These are phyloP conservation scores for Dictyostelium citrinum DNA, from an alignment of 78 protist species.

Conservation along the genomic window DNA sequence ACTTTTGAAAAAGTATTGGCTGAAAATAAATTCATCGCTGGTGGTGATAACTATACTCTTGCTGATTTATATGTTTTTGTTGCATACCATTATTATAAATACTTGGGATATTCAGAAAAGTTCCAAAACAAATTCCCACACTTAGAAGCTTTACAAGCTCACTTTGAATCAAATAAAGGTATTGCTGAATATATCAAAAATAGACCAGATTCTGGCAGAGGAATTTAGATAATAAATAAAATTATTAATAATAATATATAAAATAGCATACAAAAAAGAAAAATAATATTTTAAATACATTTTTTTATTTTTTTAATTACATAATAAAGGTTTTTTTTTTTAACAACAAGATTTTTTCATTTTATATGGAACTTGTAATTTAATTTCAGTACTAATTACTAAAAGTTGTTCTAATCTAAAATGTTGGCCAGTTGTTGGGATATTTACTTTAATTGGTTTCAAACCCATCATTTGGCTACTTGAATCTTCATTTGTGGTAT, in stretches of 20 bases:
- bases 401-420: constrained; percentile 24
- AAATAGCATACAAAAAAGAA: neutral
- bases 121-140: neutral
- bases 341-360: neutral
- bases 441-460: constrained; percentile 47
- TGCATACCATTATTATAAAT: neutral
- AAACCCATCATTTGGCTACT: constrained; percentile 23
- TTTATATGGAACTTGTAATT: neutral
- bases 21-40: neutral
- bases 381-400: neutral
- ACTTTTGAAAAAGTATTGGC: neutral
- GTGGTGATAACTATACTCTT: neutral
- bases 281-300: neutral
- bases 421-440: constrained; percentile 10
- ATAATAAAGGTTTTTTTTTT: neutral
- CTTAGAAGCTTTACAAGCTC: neutral
- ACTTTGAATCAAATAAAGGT: neutral
- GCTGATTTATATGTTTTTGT: constrained; percentile 3
- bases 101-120: neutral
- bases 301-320: neutral
- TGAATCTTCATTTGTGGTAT: neutral
- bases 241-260: neutral
- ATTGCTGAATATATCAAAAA: neutral
- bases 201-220: constrained; percentile 1
- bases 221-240: neutral